Percentiles rank a stretch among this genome's conserved stretches.
Conservation (phyloP, 2,329 filamentous ascomycete species). For the Fusarium incarnatum region DNA sequence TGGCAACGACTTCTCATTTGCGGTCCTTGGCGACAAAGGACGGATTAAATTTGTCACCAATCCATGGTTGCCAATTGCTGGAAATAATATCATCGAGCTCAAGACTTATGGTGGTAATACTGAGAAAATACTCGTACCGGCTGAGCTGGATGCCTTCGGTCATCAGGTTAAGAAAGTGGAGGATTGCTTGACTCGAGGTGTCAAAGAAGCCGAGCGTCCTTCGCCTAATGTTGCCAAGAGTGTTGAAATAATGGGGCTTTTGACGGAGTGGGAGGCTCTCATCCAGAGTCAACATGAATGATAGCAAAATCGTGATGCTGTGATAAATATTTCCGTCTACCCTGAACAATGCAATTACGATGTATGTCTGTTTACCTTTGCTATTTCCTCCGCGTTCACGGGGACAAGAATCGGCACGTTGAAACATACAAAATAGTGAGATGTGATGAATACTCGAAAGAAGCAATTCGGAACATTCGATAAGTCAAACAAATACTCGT, state of each 20-base stretch:
- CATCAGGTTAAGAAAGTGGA: slow-evolving; percentile 14
- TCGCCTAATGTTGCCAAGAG: slow-evolving; percentile 18
- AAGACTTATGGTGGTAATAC: slow-evolving; percentile 1
- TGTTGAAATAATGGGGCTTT: slow-evolving; percentile 13
- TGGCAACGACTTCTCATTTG: slow-evolving; percentile 7
- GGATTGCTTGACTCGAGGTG: background rate
- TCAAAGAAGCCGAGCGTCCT: background rate
- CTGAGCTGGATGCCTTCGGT: slow-evolving; percentile 7
- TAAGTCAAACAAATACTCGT: background rate
- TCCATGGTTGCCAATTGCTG: slow-evolving; percentile 4
- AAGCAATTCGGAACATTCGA: background rate
- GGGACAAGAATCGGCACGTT: background rate
- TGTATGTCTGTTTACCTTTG: background rate
- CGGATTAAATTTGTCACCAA: slow-evolving; percentile 10
- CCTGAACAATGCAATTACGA: background rate
- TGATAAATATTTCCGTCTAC: background rate
- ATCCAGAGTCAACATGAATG: background rate
- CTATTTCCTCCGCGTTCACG: background rate
- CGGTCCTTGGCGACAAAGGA: slow-evolving; percentile 5
- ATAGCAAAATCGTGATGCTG: background rate
- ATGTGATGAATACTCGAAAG: background rate
- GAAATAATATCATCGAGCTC: slow-evolving; percentile 15
- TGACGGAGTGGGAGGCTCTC: slow-evolving; percentile 16
- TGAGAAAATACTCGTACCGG: background rate
- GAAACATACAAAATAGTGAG: background rate